Evolutionary conservation across 2,329 filamentous ascomycete species (phyloP), one percentile per base, ranked within the genome.

Genomic region (Trichoderma semiorbis): DNA sequence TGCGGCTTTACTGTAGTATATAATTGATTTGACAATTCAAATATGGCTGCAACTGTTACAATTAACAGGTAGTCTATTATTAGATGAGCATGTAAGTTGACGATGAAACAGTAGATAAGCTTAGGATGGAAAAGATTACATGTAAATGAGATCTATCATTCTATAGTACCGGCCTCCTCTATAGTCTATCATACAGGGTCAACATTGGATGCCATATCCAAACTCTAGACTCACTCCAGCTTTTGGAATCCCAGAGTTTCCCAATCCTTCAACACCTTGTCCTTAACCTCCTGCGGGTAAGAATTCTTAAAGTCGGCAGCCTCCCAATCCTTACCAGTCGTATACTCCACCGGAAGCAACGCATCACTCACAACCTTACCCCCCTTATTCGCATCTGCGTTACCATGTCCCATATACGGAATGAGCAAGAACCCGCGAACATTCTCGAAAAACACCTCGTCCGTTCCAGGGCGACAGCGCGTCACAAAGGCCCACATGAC

Each of bases 401-500:
- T 78, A 0, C 84, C 84, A 73, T 86, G 83, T 0, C 77, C 77
- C 81, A 85, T 85, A 71, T 85, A 87, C 2, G 85, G 84, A 21
- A 84, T 82, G 1, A 87, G 73, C 0, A 81, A 80, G 73, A 85
- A 85, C 0, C 81, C 83, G 1, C 73, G 74, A 5, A 83, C 80
- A 43, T 86, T 81, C n/a, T 85, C 81, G 65, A 80, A 86, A 71
- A 83, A 79, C 2, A 77, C 79, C 74, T 87, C 85, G 57, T 86
- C 84, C 3, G 76, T 74, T 0, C 77, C 78, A 0, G 84, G 84
- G 0, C 84, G 79, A 72, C 85, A 87, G 0, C 85, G 79, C 0
- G 85, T 87, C 16, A 77, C 79, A 71, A 84, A 86, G 0, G 85
- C 85, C 82, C 82, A 87, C 67, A 85, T 82, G 7, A 87, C 82